These are phyloP conservation scores for Penicillium polonicum DNA, from an alignment of 2,329 filamentous ascomycete genomes.

Conservation along the genomic window DNA sequence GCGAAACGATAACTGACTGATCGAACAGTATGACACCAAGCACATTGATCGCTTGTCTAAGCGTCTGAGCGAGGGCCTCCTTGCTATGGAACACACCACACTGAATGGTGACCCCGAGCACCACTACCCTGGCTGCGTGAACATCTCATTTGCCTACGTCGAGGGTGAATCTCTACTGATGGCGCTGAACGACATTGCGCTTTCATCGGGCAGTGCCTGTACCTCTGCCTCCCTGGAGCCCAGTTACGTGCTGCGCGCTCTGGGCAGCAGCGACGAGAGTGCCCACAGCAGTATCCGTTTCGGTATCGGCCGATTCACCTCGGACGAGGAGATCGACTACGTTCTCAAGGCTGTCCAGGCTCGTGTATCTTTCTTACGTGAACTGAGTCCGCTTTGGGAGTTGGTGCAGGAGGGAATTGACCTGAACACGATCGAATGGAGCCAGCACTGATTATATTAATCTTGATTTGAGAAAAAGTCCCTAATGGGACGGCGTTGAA, in stretches of 20 bases:
- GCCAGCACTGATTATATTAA: conserved; percentile 70
- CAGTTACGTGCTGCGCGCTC: conserved; percentile 88
- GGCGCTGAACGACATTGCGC: conserved; percentile 95
- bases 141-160: conserved; percentile 97
- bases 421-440: conserved; percentile 96
- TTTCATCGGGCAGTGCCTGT: conserved; percentile 95
- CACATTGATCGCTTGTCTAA: conserved; percentile 81
- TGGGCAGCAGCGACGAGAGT: conserved; percentile 95
- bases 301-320: conserved; percentile 95
- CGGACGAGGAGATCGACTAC: conserved; percentile 93
- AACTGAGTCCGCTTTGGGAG: conserved; percentile 95
- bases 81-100: conserved; percentile 85
- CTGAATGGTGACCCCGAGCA: conserved; percentile 81
- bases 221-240: conserved; percentile 96
- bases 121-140: conserved; percentile 96
- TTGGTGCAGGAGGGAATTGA: conserved; percentile 96
- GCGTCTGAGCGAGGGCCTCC: conserved; percentile 74
- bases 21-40: conserved; percentile 78
- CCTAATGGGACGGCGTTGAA: conserved; percentile 18
- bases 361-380: conserved; percentile 86
- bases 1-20: conserved; percentile 11
- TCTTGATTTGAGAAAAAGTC: conserved; percentile 21
- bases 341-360: conserved; percentile 91
- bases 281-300: conserved; percentile 98
- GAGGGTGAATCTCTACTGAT: conserved; percentile 97